phyloP scores from a whole-genome alignment of 2,329 filamentous ascomycete species.

The Fusarium austroafricanum region DNA sequence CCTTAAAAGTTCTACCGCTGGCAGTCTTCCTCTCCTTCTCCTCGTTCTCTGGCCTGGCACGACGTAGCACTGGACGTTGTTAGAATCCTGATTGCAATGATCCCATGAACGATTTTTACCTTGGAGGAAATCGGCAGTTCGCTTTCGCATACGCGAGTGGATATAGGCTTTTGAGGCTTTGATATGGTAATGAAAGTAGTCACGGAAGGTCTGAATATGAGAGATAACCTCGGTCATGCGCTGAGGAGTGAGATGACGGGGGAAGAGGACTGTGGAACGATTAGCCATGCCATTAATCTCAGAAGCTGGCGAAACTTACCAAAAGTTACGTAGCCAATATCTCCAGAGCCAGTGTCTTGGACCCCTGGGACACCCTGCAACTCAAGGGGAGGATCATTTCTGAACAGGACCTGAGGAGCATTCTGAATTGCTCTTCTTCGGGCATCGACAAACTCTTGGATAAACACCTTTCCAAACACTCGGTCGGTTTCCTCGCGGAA shows the following conservation, averaged over 20 bases:
- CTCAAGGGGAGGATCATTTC: conserved; percentile 93
- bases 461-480: conserved; percentile 97
- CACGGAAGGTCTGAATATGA: conserved; percentile 99
- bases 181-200: conserved; percentile 99
- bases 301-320: conserved; percentile 64
- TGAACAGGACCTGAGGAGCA: conserved; percentile 95
- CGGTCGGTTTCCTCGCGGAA: conserved; percentile 98
- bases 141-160: conserved; percentile 96
- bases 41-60: conserved; percentile 93
- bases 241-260: conserved; percentile 90
- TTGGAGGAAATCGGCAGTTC: conserved; percentile 98
- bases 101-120: conserved; percentile 66
- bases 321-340: conserved; percentile 98
- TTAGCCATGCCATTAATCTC: conserved; percentile 32
- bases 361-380: conserved; percentile 89
- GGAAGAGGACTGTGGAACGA: conserved; percentile 80
- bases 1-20: conserved; percentile 90
- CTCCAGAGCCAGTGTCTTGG: conserved; percentile 77
- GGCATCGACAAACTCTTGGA: conserved; percentile 98
- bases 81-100: conserved; percentile 39
- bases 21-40: conserved; percentile 99
- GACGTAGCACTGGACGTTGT: conserved; percentile 79
- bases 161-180: conserved; percentile 99
- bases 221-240: conserved; percentile 95
- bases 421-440: conserved; percentile 96